Evolutionary conservation across 2,329 filamentous ascomycete species (phyloP).

Genomic region (Calonectria pteridis): DNA sequence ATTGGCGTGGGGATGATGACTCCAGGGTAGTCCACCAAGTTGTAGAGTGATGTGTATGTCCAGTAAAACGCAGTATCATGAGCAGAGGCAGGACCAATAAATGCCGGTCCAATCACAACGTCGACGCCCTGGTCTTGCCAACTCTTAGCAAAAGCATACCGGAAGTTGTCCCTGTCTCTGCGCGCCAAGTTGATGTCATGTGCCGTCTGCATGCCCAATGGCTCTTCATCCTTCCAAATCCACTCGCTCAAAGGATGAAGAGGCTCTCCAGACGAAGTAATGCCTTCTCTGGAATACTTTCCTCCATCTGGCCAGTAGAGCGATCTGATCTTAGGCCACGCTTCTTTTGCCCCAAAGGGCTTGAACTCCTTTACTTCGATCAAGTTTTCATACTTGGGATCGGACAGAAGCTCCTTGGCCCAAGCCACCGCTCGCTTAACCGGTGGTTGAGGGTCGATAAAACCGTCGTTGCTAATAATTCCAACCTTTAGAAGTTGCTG

Average conservation of each 20-base stretch:
- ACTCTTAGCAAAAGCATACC: slow-evolving; percentile 48
- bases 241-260: slow-evolving; percentile 58
- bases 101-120: slow-evolving; percentile 51
- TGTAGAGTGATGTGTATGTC: slow-evolving; percentile 54
- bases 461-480: slow-evolving; percentile 54
- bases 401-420: slow-evolving; percentile 39
- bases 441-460: slow-evolving; percentile 54
- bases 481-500: slow-evolving; percentile 54
- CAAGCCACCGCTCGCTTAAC: slow-evolving; percentile 52
- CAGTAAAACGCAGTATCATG: slow-evolving; percentile 53
- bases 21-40: slow-evolving; percentile 53
- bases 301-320: slow-evolving; percentile 63
- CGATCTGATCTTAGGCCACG: slow-evolving; percentile 47
- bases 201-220: slow-evolving; percentile 34
- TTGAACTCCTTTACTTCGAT: slow-evolving; percentile 53
- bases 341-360: slow-evolving; percentile 47
- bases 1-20: slow-evolving; percentile 42
- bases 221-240: slow-evolving; percentile 49
- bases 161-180: slow-evolving; percentile 47
- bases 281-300: slow-evolving; percentile 44
- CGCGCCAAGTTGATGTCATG: slow-evolving; percentile 27
- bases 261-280: slow-evolving; percentile 57
- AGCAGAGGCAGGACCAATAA: slow-evolving; percentile 51
- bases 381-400: slow-evolving; percentile 29
- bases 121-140: slow-evolving; percentile 54